Evolutionary conservation across 2,329 filamentous ascomycete genomes (phyloP), one percentile per base, ranked within the genome.

Genomic region (Calonectria multiphialidica): DNA sequence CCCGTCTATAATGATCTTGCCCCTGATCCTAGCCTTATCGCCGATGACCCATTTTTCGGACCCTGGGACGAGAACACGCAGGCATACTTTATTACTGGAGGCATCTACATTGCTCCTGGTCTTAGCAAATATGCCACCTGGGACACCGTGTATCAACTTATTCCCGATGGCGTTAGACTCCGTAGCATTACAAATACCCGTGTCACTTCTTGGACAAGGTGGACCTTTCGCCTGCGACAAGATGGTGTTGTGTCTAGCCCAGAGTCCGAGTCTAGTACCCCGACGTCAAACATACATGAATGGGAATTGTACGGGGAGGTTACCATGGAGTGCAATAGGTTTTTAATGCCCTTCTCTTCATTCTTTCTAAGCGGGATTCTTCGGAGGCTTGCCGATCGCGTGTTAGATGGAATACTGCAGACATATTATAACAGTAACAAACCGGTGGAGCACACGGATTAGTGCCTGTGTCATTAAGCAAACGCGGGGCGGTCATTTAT

Each of bases 331-430:
- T 50, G 35, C 2, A 55, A 66, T 35, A 30, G 49, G 6, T 50
- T 66, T 18, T 33, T 66, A 23, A 66, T 65, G 62, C 44, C 62
- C 2, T 65, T 65, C 44, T 47, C 44, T 47, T 47, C 44, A 47
- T 47, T 47, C n/a, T 47, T 47, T n/a, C n/a, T 47, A 12, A 9
- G 44, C 12, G 44, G 44, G 21, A 47, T 47, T 23, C 44, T 47
- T 23, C 44, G n/a, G 10, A 47, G 23, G 44, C 44, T 47, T 13
- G 44, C 18, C 13, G n/a, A 47, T 47, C 44, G 44, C 13, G 44
- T 47, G 44, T 13, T 47, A 47, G 44, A 47, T 23, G 44, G 44
- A 47, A 18, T 47, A 47, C 44, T 47, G 9, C 21, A 47, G 21
- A 47, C 44, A 47, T 47, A 47, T 47, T 23, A 13, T 23, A 47